Conservation (phyloP, 2,329 filamentous ascomycete species). For the Colletotrichum endophyticum region DNA sequence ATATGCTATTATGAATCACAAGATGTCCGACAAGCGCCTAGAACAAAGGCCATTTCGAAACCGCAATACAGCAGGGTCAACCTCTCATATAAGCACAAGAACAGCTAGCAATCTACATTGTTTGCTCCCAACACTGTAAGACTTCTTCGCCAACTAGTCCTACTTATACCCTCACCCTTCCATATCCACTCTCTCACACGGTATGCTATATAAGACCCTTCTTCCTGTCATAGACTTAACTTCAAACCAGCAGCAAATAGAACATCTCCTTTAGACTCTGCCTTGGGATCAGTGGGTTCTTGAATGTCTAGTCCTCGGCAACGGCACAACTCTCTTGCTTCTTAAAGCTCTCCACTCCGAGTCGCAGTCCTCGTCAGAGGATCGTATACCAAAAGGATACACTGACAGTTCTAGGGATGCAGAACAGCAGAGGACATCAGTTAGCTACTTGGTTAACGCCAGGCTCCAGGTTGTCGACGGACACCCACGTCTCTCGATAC, state of each 20-base stretch:
- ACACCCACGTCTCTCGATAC: accelerated
- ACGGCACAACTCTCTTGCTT: not conserved
- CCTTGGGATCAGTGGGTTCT: not conserved
- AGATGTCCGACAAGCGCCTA: accelerated
- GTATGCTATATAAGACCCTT: not conserved
- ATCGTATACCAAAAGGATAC: accelerated
- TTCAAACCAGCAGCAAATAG: not conserved
- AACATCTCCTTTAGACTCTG: not conserved
- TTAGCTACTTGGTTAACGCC: accelerated
- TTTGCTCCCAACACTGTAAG: not conserved
- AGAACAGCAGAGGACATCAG: not conserved
- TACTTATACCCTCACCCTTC: not conserved
- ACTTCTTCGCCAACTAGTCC: not conserved
- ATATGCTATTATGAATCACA: accelerated
- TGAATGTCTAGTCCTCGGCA: not conserved
- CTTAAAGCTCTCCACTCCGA: not conserved
- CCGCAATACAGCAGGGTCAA: accelerated
- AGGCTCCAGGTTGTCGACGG: accelerated
- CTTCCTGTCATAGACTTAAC: not conserved
- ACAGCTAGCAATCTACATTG: accelerated
- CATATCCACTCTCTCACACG: not conserved
- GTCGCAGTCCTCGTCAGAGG: not conserved
- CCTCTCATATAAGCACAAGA: not conserved
- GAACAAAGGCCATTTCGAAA: accelerated
- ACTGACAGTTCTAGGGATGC: accelerated